Evolutionary conservation across 31 red algal genomes (phyloP), one percentile per base, ranked within the genome.

Genomic region (Porphyra umbilicalis): DNA sequence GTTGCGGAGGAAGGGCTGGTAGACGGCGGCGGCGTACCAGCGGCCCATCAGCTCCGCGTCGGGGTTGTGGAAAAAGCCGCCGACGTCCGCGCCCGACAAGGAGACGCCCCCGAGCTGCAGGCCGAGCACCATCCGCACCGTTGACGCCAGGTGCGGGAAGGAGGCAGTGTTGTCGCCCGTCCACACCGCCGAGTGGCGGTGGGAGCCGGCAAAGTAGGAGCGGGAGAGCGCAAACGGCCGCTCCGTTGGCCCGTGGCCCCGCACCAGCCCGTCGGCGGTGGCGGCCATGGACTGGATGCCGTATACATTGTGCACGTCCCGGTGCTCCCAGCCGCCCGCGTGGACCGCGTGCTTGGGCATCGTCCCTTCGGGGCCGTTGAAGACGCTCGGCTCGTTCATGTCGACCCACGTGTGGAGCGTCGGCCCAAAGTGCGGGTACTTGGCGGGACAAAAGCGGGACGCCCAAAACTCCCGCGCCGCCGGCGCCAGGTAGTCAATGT

Each of bases 361-460:
- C 8, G 92, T 99, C 13, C 88, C 89, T 78, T 99, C 97, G 0
- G 93, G 97, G 44, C 93, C 93, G 75, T 94, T 95, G 80, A 99
- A 99, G 35, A 99, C 97, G 15, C 94, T 94, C 39, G 97, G 97
- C 77, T 99, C 97, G 77, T 99, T 99, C 97, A 99, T 99, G 83
- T 99, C 97, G 81, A 92, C 92, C 97, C 97, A 99, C 33, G 83
- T 99, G 80, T 99, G 84, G 35, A 99, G 81, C 85, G 93, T 44
- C 36, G 85, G 77, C n/a, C 88, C 91, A 76, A 92, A 93, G 79
- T 93, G 87, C 10, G 88, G 93, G 82, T 99, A 99, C 40, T 93
- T 38, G 34, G 39, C 76, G 38, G 88, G 85, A 67, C 76, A 83
- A 78, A 94, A 99, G 35, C 91, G 80, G 25, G 38, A 35, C 37